A percentile compares a stretch with the other conserved stretches of the same genome.
Conservation (phyloP, 2,329 filamentous ascomycete species). For the Fusarium sp. region DNA sequence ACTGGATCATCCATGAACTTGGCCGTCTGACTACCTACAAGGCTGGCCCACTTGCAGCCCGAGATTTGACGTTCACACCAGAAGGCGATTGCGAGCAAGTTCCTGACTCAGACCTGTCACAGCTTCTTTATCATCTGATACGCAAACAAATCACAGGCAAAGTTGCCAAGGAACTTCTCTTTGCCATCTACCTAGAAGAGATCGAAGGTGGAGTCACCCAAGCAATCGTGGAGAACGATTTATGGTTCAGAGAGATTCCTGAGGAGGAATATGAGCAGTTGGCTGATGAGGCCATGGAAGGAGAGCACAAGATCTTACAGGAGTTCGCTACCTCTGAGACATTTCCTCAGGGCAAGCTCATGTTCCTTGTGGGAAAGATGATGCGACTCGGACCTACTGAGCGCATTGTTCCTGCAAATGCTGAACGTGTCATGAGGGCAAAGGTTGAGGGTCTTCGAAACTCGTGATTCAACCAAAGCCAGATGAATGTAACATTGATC, state of each 20-base stretch:
- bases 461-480: constrained; percentile 16
- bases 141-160: constrained; percentile 62
- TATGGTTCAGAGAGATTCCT: constrained; percentile 66
- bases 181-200: constrained; percentile 60
- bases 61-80: constrained; percentile 52
- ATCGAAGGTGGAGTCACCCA: constrained; percentile 55
- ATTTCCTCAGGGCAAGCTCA: constrained; percentile 67
- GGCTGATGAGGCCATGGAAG: constrained; percentile 55
- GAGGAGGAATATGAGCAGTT: constrained; percentile 59
- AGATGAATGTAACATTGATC: constrained; percentile 3
- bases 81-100: constrained; percentile 60
- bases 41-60: constrained; percentile 45
- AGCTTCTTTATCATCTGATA: constrained; percentile 61
- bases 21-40: constrained; percentile 71
- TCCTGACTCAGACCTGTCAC: constrained; percentile 57
- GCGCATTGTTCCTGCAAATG: constrained; percentile 62
- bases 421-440: constrained; percentile 57
- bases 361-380: constrained; percentile 69
- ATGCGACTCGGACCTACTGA: constrained; percentile 63
- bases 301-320: constrained; percentile 57
- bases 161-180: constrained; percentile 67
- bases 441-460: constrained; percentile 41
- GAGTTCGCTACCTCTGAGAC: constrained; percentile 56
- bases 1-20: constrained; percentile 80
- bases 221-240: constrained; percentile 56